Base-by-base conservation (phyloP, 1,284 basidiomycete genomes). In the Sanghuangporus sanghuang region DNA sequence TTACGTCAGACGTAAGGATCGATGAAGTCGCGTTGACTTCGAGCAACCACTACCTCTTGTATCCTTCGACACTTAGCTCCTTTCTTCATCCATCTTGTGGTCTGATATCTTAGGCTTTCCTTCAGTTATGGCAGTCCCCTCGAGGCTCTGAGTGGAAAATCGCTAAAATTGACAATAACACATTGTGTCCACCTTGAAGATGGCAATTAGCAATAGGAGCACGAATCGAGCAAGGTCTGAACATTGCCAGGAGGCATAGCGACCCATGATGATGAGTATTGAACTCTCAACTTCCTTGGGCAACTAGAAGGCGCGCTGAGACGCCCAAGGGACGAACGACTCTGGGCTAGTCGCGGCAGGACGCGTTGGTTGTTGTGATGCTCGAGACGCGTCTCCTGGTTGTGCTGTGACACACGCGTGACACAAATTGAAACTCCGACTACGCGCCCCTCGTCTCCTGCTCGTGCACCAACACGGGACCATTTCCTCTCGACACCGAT, bases 341-440 rank as follows among this genome's bases (percentile, higher is more conserved):
- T n/a, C 27, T 3, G 27, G 27, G 27, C 27, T n/a, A 27, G 38
- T 23, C 39, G 56, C 56, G 44, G 2, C 27, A 18, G 16, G 16
- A n/a, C 16, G 16, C 21, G 7, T 46, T 6, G 6, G 44, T 46
- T n/a, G 56, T 44, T 57, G 36, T 35, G 32, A 11, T 42, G 61
- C 21, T 36, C 36, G 53, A 36, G 52, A 12, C 21, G 38, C 56
- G 61, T 39, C 18, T 56, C 21, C 18, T 27, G 54, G 64, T 65
- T 65, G 64, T 53, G 8, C 36, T 62, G 64, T 62, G 63, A 61
- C 58, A 50, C 9, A 50, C 61, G 56, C 52, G 64, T 65, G 56
- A 59, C 61, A 18, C 16, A 48, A 12, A 54, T 65, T 62, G 56
- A 59, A 55, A 35, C 59, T 58, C 64, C 61, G 60, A 32, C 46